Conservation (phyloP, 2,329 filamentous ascomycete species). For the Curvularia verruculosa region DNA sequence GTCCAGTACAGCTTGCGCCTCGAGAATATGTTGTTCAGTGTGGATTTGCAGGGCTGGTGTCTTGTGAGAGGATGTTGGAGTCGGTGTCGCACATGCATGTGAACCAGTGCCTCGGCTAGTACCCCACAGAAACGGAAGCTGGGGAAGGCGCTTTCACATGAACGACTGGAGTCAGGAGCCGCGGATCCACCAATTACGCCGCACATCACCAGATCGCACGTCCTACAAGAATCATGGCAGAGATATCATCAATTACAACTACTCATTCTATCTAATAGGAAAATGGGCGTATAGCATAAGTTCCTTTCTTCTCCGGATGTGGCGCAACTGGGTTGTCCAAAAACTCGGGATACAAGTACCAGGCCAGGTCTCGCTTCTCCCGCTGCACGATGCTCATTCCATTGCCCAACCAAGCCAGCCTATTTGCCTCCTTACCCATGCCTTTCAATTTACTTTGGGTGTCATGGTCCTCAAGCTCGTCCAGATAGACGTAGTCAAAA, state of each 20-base stretch:
- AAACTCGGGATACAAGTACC: conserved; percentile 52
- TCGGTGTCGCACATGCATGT: conserved; percentile 22
- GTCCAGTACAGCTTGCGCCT: not conserved
- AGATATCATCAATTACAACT: not conserved
- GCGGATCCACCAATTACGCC: not conserved
- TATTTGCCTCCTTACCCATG: conserved; percentile 31
- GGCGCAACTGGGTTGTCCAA: conserved; percentile 43
- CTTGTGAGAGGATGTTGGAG: conserved; percentile 15
- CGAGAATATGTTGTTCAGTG: conserved; percentile 10
- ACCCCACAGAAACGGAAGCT: conserved; percentile 24
- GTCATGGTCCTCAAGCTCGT: conserved; percentile 21
- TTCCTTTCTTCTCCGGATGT: conserved; percentile 49
- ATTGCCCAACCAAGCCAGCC: conserved; percentile 44
- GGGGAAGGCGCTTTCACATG: conserved; percentile 18
- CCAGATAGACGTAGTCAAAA: conserved; percentile 39
- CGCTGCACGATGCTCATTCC: conserved; percentile 36
- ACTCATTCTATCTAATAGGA: conserved; percentile 33
- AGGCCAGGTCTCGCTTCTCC: conserved; percentile 48
- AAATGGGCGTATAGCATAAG: conserved; percentile 45
- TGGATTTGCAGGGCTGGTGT: conserved; percentile 14
- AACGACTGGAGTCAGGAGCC: conserved; percentile 1
- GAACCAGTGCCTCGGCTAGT: conserved; percentile 32
- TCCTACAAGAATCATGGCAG: not conserved
- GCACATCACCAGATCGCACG: not conserved
- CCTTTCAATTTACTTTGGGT: conserved; percentile 11